Conservation (phyloP, 352 stramenopile genomes). For the Thraustotheca clavata region DNA sequence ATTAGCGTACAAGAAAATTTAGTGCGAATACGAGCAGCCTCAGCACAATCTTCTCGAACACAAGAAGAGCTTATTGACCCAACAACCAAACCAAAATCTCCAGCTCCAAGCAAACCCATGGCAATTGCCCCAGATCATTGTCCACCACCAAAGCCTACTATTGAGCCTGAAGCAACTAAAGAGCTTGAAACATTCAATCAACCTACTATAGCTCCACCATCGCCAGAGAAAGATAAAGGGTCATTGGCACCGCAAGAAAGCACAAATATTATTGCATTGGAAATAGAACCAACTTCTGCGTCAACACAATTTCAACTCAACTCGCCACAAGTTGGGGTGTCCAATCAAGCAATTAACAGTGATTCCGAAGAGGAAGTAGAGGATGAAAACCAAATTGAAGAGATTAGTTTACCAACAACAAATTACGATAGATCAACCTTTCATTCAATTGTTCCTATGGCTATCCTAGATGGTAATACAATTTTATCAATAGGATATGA, state of each 20-base stretch:
- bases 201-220: too few relatives aligned
- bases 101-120: not conserved
- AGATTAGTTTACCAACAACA: not conserved
- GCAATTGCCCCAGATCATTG: too few relatives aligned
- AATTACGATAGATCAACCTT: slow-evolving; percentile 11
- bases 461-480: not conserved
- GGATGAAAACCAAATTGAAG: too few relatives aligned
- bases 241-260: too few relatives aligned
- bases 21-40: not conserved
- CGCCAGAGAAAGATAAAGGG: too few relatives aligned
- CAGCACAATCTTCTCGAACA: not conserved
- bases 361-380: not conserved
- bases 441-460: not conserved
- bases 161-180: not conserved
- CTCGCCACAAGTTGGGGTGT: too few relatives aligned
- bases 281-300: too few relatives aligned
- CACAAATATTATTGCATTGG: too few relatives aligned
- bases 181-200: not conserved
- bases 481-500: not conserved
- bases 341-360: not conserved
- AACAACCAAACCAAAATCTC: not conserved
- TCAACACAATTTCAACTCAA: too few relatives aligned
- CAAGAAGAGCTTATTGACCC: not conserved
- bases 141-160: too few relatives aligned
- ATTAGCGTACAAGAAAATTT: slow-evolving; percentile 10